phyloP scores from a whole-genome alignment of 495 filamentous ascomycete species.

The Diplogelasinospora grovesii region DNA sequence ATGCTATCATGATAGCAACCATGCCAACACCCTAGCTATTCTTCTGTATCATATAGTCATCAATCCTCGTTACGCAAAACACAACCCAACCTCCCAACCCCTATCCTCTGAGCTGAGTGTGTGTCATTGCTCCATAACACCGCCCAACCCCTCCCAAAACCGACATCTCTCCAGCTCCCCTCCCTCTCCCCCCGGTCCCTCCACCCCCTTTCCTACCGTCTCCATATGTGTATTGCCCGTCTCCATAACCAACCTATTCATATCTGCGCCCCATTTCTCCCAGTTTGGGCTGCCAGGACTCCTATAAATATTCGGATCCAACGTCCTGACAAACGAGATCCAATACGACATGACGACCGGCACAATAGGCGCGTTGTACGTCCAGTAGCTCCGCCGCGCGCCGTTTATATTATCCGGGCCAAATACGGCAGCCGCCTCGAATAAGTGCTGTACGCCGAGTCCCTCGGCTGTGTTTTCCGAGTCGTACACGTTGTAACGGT shows the following conservation, averaged over 20 bases:
- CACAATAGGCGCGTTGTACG: constrained; percentile 29
- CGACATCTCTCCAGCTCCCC: constrained; percentile 16
- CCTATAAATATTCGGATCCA: constrained; percentile 29
- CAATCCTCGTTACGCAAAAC: too few relatives aligned
- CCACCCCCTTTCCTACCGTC: too few relatives aligned
- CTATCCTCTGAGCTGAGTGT: too few relatives aligned
- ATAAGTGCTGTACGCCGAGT: constrained; percentile 20
- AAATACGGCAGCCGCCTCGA: constrained; percentile 36
- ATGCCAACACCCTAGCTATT: too few relatives aligned
- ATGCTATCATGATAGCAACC: too few relatives aligned
- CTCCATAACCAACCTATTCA: constrained; percentile 26
- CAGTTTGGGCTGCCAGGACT: constrained; percentile 22
- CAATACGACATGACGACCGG: constrained; percentile 35
- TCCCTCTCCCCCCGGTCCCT: constrained; percentile 22
- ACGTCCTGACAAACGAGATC: constrained; percentile 32
- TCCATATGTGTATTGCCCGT: constrained; percentile 32
- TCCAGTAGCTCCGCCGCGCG: constrained; percentile 24
- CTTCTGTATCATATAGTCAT: too few relatives aligned
- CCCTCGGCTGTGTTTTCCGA: constrained; percentile 10
- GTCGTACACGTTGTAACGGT: constrained; percentile 25
- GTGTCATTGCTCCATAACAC: constrained; percentile 26
- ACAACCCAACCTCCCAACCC: background rate
- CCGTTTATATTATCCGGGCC: constrained; percentile 29
- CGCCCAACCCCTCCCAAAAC: constrained; percentile 34
- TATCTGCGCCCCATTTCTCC: constrained; percentile 22